Percentiles rank a stretch among this genome's conserved stretches.
These are phyloP conservation scores for Nannizzia gypsea DNA, from an alignment of 2,329 filamentous ascomycete genomes.

Conservation along the genomic window DNA sequence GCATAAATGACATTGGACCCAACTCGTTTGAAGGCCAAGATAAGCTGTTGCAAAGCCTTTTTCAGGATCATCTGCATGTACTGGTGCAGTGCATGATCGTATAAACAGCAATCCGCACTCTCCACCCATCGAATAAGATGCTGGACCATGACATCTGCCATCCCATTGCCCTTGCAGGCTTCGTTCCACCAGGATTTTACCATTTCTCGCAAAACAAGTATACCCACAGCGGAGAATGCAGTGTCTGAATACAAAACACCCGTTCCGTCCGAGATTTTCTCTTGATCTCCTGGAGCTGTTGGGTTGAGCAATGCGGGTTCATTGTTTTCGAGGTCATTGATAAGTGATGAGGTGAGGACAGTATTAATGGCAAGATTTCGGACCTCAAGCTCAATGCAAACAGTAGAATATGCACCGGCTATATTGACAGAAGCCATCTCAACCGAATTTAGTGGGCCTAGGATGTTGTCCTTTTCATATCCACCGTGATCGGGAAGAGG, in stretches of 20 bases:
- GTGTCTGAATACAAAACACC: conserved; percentile 72
- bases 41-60: conserved; percentile 92
- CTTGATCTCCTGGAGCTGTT: conserved; percentile 47
- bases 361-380: conserved; percentile 96
- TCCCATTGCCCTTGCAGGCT: conserved; percentile 75
- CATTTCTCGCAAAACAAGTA: conserved; percentile 89
- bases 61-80: conserved; percentile 98
- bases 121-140: conserved; percentile 97
- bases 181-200: conserved; percentile 98
- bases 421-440: conserved; percentile 91
- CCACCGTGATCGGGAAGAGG: conserved; percentile 88
- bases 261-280: conserved; percentile 48
- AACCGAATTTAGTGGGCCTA: conserved; percentile 70
- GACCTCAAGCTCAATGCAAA: conserved; percentile 89
- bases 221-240: conserved; percentile 83
- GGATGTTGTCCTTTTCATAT: conserved; percentile 83
- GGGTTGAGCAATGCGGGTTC: conserved; percentile 81
- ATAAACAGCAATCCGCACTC: conserved; percentile 83
- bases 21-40: conserved; percentile 90
- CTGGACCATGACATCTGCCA: conserved; percentile 96
- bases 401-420: conserved; percentile 84
- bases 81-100: conserved; percentile 86
- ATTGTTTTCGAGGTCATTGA: conserved; percentile 88
- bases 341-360: conserved; percentile 86
- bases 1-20: conserved; percentile 95